Evolutionary conservation across 1,284 basidiomycete genomes (phyloP).

Genomic region (Cryptococcus sp.): DNA sequence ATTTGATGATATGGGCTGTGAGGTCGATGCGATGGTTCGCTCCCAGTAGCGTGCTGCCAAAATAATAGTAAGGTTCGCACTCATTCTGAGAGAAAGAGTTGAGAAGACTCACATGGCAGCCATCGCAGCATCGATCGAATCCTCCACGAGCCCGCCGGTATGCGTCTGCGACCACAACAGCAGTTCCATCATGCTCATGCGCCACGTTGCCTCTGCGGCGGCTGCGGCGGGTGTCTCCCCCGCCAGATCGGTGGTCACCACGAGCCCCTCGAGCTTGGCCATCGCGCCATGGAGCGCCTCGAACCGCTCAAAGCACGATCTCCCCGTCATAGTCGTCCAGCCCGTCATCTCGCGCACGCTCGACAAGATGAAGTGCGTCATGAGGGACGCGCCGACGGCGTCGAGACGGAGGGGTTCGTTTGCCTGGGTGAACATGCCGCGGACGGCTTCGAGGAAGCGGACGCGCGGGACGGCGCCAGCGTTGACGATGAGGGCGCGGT

Average conservation of each 20-base stretch:
- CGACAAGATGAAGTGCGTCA: conserved; percentile 25
- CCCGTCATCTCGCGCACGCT: conserved; percentile 34
- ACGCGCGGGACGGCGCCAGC: neutral
- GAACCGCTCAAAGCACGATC: conserved; percentile 27
- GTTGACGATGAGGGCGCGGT: conserved; percentile 16
- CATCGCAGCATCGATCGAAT: conserved; percentile 28
- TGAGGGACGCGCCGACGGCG: conserved; percentile 12
- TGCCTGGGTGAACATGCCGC: conserved; percentile 4
- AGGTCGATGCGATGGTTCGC: conserved; percentile 13
- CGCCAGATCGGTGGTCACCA: neutral
- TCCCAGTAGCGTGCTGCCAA: neutral
- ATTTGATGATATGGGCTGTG: conserved; percentile 13
- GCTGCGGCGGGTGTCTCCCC: neutral
- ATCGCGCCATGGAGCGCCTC: conserved; percentile 23
- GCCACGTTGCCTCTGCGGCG: conserved; percentile 26
- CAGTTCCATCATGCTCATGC: conserved; percentile 32
- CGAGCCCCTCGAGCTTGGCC: conserved; percentile 13
- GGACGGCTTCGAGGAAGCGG: conserved; percentile 22
- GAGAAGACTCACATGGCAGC: conserved; percentile 29
- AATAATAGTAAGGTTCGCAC: neutral
- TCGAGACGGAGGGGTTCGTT: conserved; percentile 6
- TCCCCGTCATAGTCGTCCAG: conserved; percentile 37
- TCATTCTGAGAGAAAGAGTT: neutral
- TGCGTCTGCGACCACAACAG: conserved; percentile 32
- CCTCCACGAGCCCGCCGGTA: conserved; percentile 32